Conservation (phyloP, 2,329 filamentous ascomycete species). For the Diaporthe sp. region DNA sequence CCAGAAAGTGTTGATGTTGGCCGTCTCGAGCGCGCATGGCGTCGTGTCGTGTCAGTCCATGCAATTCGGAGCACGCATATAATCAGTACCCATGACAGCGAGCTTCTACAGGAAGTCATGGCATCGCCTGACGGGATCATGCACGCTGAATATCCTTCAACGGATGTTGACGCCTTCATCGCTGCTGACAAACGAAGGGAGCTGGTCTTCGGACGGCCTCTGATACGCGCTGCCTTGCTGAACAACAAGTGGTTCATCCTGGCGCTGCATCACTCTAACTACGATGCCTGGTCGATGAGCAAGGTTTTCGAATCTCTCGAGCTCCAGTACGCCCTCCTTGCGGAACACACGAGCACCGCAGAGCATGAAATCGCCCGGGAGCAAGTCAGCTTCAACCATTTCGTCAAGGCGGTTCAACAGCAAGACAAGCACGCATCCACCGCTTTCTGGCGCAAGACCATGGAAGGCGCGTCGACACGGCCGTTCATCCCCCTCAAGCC, state of each 20-base stretch:
- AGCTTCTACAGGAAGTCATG: slow-evolving; percentile 7
- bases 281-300: slow-evolving; percentile 22
- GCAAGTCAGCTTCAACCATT: slow-evolving; percentile 11
- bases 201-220: background rate
- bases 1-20: background rate
- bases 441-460: background rate
- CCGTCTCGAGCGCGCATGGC: slow-evolving; percentile 8
- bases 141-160: background rate
- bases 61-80: background rate
- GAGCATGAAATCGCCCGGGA: background rate
- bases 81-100: background rate
- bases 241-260: slow-evolving; percentile 13
- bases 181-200: background rate
- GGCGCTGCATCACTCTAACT: background rate
- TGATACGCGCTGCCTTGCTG: background rate
- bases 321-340: background rate
- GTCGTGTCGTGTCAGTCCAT: background rate
- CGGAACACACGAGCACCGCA: background rate
- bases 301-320: slow-evolving; percentile 9
- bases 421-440: background rate
- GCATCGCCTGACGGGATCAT: background rate
- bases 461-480: background rate
- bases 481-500: slow-evolving; percentile 9
- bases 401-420: background rate
- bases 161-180: background rate